Percentiles rank a stretch among this genome's conserved stretches.
phyloP scores from a whole-genome alignment of 441 rosid species.

The Euphorbia celastroides region DNA sequence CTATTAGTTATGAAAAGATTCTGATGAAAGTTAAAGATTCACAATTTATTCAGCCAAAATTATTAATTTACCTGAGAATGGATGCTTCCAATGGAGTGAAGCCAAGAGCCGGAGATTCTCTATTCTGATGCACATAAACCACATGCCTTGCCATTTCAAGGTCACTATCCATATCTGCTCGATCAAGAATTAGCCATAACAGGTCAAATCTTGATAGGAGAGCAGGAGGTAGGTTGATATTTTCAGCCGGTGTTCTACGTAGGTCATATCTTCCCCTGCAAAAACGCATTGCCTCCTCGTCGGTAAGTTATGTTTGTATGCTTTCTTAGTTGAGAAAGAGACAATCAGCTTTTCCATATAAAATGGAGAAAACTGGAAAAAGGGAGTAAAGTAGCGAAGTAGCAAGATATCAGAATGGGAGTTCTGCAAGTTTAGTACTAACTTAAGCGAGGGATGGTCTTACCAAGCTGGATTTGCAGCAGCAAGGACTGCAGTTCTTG shows the following conservation, averaged over 20 bases:
- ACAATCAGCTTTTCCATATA: neutral
- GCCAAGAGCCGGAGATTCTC: slow-evolving; percentile 93
- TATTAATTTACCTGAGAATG: slow-evolving; percentile 60
- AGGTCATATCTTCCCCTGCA: slow-evolving; percentile 96
- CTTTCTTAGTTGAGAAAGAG: slow-evolving; percentile 4
- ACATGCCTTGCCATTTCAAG: slow-evolving; percentile 97
- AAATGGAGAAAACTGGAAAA: slow-evolving; percentile 2
- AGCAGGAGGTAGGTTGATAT: slow-evolving; percentile 95
- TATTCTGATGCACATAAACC: slow-evolving; percentile 87
- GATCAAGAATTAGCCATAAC: slow-evolving; percentile 94
- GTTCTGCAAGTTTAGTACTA: slow-evolving; percentile 8
- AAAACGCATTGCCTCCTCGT: slow-evolving; percentile 13
- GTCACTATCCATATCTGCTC: slow-evolving; percentile 97
- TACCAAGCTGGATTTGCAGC: slow-evolving; percentile 99
- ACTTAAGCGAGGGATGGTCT: slow-evolving; percentile 2
- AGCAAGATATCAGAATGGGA: neutral
- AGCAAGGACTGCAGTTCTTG: slow-evolving; percentile 97
- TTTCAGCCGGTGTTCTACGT: slow-evolving; percentile 97
- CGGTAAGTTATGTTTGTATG: slow-evolving; percentile 6
- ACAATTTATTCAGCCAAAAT: neutral
- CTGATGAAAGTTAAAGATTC: neutral
- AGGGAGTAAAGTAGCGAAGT: neutral
- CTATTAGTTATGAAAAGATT: neutral
- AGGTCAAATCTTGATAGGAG: slow-evolving; percentile 96
- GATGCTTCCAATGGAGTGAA: slow-evolving; percentile 88